Base-by-base conservation (phyloP, 2,329 filamentous ascomycete species). In the Aspergillus versicolor region DNA sequence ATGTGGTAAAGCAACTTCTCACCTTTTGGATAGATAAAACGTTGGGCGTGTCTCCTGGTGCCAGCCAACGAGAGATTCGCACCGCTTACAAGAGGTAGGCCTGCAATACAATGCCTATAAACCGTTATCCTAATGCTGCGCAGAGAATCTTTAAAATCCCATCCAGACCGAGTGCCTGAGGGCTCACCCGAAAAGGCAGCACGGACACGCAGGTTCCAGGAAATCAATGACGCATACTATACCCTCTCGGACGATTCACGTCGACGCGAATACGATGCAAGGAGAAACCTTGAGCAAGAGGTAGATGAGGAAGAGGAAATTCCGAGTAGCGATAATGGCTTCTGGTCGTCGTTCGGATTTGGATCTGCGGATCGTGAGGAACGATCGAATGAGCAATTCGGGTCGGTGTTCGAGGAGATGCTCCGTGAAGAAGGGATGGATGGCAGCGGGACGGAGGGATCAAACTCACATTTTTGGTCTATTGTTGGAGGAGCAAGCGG, bases 201-300 rank as follows among this genome's bases (percentile, higher is more conserved):
- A 12, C 89, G 92, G 68, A 99, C 94, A 5, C 90, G 89, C 69
- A 88, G 88, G 71, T 96, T 96, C 79, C 92, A 96, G 74, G 85
- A 90, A 63, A 90, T 96, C 68, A 96, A 95, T 77, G 92, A 96
- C 70, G 91, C 92, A 61, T 96, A 96, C 81, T 96, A 91, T 74
- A 92, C 90, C 0, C 86, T 97, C 27, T 96, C 90, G 0, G 92
- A 97, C 72, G 71, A 87, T 8, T 77, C 80, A 0, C 85, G 93
- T 27, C 86, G 93, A 52, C 82, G 86, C 60, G 91, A 96, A 58
- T 97, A 97, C 77, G 93, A 97, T 70, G 81, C 57, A 13, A 54
- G 84, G 52, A 86, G 91, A 58, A 84, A 89, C 38, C 73, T 77
- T 22, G 75, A 79, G 34, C 74, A 77, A n/a, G 74, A 72, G 17